phyloP scores from a whole-genome alignment of 2,329 filamentous ascomycete genomes.

The Epichloe brachyelytri region DNA sequence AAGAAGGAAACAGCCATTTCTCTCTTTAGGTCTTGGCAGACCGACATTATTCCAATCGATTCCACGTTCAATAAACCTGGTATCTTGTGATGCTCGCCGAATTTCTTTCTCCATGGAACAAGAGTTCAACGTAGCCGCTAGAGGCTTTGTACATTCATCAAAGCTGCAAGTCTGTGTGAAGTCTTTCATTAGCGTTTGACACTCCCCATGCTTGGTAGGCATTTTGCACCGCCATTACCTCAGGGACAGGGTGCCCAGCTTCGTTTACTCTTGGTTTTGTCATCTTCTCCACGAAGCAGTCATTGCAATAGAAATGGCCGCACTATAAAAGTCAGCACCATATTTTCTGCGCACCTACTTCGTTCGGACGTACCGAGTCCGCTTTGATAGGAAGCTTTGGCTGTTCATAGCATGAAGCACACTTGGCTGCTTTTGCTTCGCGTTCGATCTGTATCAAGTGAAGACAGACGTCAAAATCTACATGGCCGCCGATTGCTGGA shows the following conservation, averaged over 20 bases:
- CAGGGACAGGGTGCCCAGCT: neutral
- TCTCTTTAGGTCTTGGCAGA: neutral
- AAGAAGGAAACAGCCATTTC: slow-evolving; percentile 14
- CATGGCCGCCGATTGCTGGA: slow-evolving; percentile 8
- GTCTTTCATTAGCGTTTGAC: neutral
- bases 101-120: neutral
- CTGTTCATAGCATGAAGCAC: slow-evolving; percentile 5
- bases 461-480: slow-evolving; percentile 11
- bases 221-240: accelerated
- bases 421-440: neutral
- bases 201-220: neutral
- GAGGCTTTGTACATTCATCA: neutral
- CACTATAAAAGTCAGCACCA: slow-evolving; percentile 16
- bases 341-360: neutral
- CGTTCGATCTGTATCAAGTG: slow-evolving; percentile 8
- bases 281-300: slow-evolving; percentile 8
- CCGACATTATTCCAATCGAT: slow-evolving; percentile 10
- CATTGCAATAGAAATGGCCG: slow-evolving; percentile 18
- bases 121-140: neutral
- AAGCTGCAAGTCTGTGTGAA: neutral
- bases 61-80: slow-evolving; percentile 9
- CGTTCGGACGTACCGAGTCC: neutral
- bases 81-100: neutral
- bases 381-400: accelerated
- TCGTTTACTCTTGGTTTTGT: neutral